Conservation (phyloP, 2,329 filamentous ascomycete species). For the Neopestalotiopsis sp. region DNA sequence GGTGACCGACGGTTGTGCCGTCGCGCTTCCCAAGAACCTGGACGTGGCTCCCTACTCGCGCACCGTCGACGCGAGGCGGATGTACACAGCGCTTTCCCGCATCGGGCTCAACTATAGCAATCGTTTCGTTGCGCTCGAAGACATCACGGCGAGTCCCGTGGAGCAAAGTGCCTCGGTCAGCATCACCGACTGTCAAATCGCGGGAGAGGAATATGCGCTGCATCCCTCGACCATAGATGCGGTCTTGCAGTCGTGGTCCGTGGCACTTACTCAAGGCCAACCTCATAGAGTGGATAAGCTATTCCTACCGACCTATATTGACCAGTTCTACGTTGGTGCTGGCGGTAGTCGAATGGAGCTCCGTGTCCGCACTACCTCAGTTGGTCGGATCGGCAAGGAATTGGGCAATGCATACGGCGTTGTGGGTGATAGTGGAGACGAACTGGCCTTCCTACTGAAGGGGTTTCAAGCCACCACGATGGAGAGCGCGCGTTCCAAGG, state of each 20-base stretch:
- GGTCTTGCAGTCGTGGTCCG: slow-evolving; percentile 6
- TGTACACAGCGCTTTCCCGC: background rate
- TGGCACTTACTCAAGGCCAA: background rate
- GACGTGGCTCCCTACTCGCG: background rate
- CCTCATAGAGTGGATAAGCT: background rate
- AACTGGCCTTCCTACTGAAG: slow-evolving; percentile 11
- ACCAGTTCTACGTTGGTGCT: slow-evolving; percentile 8
- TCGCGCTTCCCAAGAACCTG: slow-evolving; percentile 22
- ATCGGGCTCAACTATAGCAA: slow-evolving; percentile 16
- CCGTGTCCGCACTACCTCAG: background rate
- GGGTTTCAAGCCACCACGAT: slow-evolving; percentile 10
- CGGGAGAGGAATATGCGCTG: background rate
- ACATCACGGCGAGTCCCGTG: slow-evolving; percentile 13
- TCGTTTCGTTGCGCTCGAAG: slow-evolving; percentile 10
- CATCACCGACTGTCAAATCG: slow-evolving; percentile 9
- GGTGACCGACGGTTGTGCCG: slow-evolving; percentile 34
- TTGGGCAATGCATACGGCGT: slow-evolving; percentile 9
- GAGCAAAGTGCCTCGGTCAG: background rate
- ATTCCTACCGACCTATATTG: slow-evolving; percentile 11
- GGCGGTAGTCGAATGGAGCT: background rate
- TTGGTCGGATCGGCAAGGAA: background rate
- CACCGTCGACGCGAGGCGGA: background rate
- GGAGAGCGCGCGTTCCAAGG: background rate
- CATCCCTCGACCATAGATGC: slow-evolving; percentile 3
- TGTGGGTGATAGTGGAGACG: background rate